phyloP scores from a whole-genome alignment of 2,329 filamentous ascomycete genomes.

The Didymella lethalis region DNA sequence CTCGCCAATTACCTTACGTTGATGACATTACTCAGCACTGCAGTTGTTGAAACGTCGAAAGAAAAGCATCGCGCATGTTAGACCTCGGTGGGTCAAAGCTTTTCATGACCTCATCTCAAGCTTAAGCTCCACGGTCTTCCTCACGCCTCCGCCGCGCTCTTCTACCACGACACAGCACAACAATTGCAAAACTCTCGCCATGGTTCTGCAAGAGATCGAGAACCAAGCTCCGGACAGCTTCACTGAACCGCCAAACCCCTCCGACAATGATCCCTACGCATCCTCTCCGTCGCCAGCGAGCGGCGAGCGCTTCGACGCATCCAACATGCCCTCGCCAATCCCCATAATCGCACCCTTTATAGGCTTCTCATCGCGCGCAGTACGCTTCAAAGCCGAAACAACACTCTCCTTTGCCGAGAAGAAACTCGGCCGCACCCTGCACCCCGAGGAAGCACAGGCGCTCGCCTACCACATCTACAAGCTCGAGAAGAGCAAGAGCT shows the following conservation, averaged over 20 bases:
- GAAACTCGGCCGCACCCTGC: constrained; percentile 49
- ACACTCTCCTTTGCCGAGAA: constrained; percentile 45
- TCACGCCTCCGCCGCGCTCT: constrained; percentile 26
- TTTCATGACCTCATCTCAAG: constrained; percentile 40
- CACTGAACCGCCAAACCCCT: constrained; percentile 41
- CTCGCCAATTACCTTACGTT: background rate
- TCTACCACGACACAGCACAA: constrained; percentile 30
- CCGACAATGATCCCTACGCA: constrained; percentile 51
- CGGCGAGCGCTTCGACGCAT: constrained; percentile 47
- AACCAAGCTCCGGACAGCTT: constrained; percentile 43
- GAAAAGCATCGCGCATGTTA: constrained; percentile 8
- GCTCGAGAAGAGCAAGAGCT: constrained; percentile 49
- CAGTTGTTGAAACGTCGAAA: background rate
- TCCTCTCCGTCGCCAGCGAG: constrained; percentile 19
- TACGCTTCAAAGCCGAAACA: constrained; percentile 42
- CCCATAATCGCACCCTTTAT: constrained; percentile 44
- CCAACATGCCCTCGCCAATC: constrained; percentile 48
- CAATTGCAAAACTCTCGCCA: constrained; percentile 27
- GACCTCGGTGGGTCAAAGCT: constrained; percentile 23
- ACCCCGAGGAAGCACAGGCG: constrained; percentile 54
- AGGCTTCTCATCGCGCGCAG: constrained; percentile 37
- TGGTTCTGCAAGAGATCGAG: constrained; percentile 54
- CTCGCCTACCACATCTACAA: constrained; percentile 53
- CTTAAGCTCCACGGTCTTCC: constrained; percentile 26
- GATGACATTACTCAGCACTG: background rate